Conservation (phyloP, 163 green algal species). For the Botryococcus braunii region DNA sequence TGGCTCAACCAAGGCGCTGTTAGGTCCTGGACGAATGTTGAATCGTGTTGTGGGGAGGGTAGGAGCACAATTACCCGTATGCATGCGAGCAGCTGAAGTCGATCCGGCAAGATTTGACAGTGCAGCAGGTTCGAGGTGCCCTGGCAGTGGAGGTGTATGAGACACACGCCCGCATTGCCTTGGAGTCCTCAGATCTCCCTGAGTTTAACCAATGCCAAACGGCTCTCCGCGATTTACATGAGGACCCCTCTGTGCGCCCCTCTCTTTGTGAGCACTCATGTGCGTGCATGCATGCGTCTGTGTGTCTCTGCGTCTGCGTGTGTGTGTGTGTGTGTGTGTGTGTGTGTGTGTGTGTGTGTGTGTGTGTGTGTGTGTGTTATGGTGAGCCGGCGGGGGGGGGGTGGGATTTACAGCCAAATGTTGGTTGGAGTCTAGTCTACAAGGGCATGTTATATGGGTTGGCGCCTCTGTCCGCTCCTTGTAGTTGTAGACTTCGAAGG, state of each 20-base stretch:
- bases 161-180: conserved; percentile 45
- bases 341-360: too few species aligned
- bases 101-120: conserved; percentile 70
- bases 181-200: conserved; percentile 47
- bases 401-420: too few species aligned
- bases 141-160: conserved; percentile 53
- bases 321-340: too few species aligned
- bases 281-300: neutral
- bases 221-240: conserved; percentile 50
- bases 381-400: too few species aligned
- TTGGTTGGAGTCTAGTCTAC: too few species aligned
- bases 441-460: too few species aligned
- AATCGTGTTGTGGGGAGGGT: neutral
- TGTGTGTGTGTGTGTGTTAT: too few species aligned
- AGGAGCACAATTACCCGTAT: conserved; percentile 33
- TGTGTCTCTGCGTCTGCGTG: neutral
- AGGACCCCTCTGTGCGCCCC: conserved; percentile 25
- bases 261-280: neutral
- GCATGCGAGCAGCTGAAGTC: conserved; percentile 62
- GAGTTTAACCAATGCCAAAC: conserved; percentile 58
- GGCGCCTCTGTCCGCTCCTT: too few species aligned
- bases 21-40: too few species aligned
- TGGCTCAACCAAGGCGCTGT: too few species aligned
- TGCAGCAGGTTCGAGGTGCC: conserved; percentile 45
- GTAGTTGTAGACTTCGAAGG: too few species aligned